phyloP scores from a whole-genome alignment of 768 basidiomycete genomes.

The Lentinula aciculospora region DNA sequence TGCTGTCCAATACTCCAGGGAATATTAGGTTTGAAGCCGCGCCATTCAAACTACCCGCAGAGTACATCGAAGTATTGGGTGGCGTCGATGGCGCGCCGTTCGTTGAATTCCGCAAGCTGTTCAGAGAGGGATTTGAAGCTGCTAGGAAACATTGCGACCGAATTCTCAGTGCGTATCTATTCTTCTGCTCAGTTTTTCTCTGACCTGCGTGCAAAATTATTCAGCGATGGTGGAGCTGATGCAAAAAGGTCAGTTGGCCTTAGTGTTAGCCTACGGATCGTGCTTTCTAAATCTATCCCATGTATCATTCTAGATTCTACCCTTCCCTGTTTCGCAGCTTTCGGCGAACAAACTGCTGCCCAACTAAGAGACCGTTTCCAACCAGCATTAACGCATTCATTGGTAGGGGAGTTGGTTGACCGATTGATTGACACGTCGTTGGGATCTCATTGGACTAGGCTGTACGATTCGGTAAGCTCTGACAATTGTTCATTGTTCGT shows the following conservation, averaged over 20 bases:
- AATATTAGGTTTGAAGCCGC: conserved; percentile 99
- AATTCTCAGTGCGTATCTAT: conserved; percentile 68
- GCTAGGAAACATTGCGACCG: conserved; percentile 95
- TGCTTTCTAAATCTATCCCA: conserved; percentile 4
- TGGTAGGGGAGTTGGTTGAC: conserved; percentile 87
- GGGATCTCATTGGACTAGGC: conserved; percentile 89
- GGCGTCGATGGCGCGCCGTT: conserved; percentile 74
- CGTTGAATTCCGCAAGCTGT: conserved; percentile 78
- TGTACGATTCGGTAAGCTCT: conserved; percentile 85
- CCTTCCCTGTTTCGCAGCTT: conserved; percentile 84
- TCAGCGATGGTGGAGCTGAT: conserved; percentile 86
- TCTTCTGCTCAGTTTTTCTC: not conserved
- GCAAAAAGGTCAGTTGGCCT: conserved; percentile 72
- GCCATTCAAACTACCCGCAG: conserved; percentile 92
- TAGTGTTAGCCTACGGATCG: not conserved
- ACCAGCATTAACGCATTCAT: conserved; percentile 76
- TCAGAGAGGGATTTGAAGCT: conserved; percentile 90
- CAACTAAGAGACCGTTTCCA: conserved; percentile 93
- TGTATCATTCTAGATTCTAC: conserved; percentile 60
- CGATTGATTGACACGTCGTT: conserved; percentile 84
- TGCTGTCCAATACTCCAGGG: conserved; percentile 94
- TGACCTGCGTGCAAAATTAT: not conserved
- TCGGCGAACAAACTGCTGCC: conserved; percentile 86
- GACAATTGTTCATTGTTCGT: not conserved
- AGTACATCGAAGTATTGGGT: conserved; percentile 95